Base-by-base conservation (phyloP, 2,329 filamentous ascomycete genomes). In the Aureobasidium sp. region DNA sequence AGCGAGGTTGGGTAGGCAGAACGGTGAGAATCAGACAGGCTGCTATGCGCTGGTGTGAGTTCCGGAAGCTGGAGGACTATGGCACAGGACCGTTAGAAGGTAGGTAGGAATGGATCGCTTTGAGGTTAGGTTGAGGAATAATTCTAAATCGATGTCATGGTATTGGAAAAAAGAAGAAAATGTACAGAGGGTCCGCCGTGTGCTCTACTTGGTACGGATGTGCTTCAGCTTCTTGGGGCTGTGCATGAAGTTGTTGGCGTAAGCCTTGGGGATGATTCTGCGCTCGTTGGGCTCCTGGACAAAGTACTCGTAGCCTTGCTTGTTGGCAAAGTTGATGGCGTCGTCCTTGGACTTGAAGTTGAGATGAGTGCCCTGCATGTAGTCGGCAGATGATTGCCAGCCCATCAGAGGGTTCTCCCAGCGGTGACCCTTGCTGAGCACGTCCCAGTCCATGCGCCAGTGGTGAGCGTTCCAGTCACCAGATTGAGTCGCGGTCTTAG, bases 331-430 rank as follows among this genome's bases (percentile, higher is more conserved):
- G 62, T 81, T 79, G 69, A 99, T 93, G 65, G 94, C 94, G 68
- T 96, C 93, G 73, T 97, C 91, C 81, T 96, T 97, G 69, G 80
- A 82, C 75, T 89, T 89, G 82, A 99, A 99, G 75, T 87, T 87
- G 69, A 99, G 76, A 73, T 91, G 84, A 51, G 91, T 95, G 70
- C 91, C 93, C 75, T 99, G 92, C 90, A 99, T 94, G 72, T 84
- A 85, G 75, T 99, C 94, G 60, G 83, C 93, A 19, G 91, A 95
- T 25, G 93, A 97, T 74, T 96, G 92, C 95, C 95, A 99, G 63
- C 94, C 94, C 84, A 99, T 99, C 73, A 99, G 77, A 49, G 88
- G 90, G 77, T 99, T 99, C 80, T 99, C 94, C 95, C 94, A 99
- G 68, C 94, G 84, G 76, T 96, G 90, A 63, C 94, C 94, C 79